A percentile compares a stretch with the other conserved stretches of the same genome.
phyloP scores from a whole-genome alignment of 352 stramenopile genomes.

The Thraustochytrium sp. region DNA sequence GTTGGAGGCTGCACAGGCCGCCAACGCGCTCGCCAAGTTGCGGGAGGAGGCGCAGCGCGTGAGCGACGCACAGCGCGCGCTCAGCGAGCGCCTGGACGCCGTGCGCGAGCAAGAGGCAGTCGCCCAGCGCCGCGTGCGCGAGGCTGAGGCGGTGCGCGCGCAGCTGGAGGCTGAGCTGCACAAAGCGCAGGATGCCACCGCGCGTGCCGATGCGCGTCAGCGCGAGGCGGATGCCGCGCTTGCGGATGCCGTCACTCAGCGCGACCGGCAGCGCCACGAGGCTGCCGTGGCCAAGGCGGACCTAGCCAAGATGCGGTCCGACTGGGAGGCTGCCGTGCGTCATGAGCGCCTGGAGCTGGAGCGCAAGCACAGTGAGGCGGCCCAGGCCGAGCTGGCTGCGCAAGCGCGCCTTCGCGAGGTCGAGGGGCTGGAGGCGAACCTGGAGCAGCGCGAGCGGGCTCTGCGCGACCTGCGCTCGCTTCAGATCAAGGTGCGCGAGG shows the following conservation, averaged over 20 bases:
- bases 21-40: not conserved
- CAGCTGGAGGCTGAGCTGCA: not conserved
- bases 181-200: not conserved
- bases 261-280: not conserved
- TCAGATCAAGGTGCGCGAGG: constrained; percentile 14
- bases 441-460: not conserved
- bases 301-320: not conserved
- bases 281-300: not conserved
- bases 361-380: not conserved
- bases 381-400: not conserved
- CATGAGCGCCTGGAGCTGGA: not conserved
- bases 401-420: not conserved
- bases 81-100: not conserved
- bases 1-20: not conserved
- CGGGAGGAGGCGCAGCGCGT: not conserved
- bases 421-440: not conserved
- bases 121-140: not conserved
- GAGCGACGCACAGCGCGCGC: not conserved
- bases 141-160: not conserved
- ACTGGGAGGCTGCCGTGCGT: not conserved
- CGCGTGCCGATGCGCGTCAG: not conserved
- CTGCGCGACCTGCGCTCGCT: not conserved
- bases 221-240: not conserved
- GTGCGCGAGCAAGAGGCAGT: not conserved
- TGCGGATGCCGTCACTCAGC: not conserved